phyloP scores from a whole-genome alignment of 768 basidiomycete genomes.

The Pleurotus pulmonarius region DNA sequence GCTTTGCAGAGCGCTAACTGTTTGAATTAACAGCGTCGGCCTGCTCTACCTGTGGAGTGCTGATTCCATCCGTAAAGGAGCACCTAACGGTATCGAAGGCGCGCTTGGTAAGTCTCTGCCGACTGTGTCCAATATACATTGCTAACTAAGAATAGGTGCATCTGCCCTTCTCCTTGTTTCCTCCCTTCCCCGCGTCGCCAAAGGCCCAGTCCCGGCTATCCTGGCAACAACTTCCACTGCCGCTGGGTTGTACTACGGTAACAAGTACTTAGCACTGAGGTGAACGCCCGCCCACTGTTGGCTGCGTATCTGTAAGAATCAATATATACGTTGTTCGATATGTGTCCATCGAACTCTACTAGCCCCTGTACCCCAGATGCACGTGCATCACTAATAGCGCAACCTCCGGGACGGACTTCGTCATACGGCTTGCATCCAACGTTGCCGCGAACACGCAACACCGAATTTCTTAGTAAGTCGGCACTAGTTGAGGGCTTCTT shows the following conservation, averaged over 20 bases:
- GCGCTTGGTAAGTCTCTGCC: constrained; percentile 57
- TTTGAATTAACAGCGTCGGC: constrained; percentile 53
- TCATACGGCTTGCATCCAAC: no score
- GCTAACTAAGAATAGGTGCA: constrained; percentile 45
- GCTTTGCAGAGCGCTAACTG: not conserved
- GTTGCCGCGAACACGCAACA: no score
- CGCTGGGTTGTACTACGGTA: constrained; percentile 68
- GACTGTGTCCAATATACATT: not conserved
- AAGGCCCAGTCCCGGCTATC: constrained; percentile 69
- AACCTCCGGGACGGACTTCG: no score
- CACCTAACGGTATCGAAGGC: constrained; percentile 69
- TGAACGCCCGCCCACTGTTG: constrained; percentile 3
- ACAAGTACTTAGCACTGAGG: constrained; percentile 42
- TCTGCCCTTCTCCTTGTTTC: constrained; percentile 73
- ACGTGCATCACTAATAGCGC: no score
- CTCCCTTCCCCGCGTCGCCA: constrained; percentile 65
- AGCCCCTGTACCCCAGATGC: no score
- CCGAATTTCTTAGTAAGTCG: no score
- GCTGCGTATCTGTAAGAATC: no score
- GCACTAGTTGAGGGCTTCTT: no score
- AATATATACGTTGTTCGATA: no score
- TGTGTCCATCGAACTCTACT: no score
- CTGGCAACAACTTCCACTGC: constrained; percentile 60
- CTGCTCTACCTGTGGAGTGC: constrained; percentile 78
- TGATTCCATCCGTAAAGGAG: constrained; percentile 68